A percentile compares a stretch with the other conserved stretches of the same genome.
Evolutionary conservation across 805 yeast genomes (phyloP).

Genomic region (Pichia pseudocactophila): DNA sequence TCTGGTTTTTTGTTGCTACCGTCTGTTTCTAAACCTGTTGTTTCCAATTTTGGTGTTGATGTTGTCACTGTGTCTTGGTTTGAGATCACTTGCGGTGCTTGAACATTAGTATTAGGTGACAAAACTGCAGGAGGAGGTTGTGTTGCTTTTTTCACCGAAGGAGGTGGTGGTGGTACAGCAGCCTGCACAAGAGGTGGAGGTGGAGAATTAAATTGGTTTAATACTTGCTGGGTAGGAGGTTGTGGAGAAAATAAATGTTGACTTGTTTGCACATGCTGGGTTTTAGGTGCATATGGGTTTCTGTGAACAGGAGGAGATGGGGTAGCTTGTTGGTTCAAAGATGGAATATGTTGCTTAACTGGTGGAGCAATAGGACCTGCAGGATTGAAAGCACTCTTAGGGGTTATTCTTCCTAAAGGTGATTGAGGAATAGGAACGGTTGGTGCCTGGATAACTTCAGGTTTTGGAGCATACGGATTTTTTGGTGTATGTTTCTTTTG

Average conservation of each 20-base stretch:
- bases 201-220: slow-evolving; percentile 1
- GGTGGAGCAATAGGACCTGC: background rate
- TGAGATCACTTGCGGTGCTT: no score
- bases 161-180: slow-evolving; percentile 16
- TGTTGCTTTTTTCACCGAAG: slow-evolving; percentile 8
- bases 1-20: slow-evolving; percentile 39
- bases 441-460: slow-evolving; percentile 2
- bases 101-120: no score
- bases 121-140: slow-evolving; percentile 14
- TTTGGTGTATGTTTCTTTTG: slow-evolving; percentile 12
- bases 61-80: no score
- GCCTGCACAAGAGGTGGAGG: slow-evolving; percentile 13
- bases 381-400: no score
- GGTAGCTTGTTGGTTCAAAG: background rate
- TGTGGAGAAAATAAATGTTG: background rate
- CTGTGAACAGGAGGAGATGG: slow-evolving; percentile 2
- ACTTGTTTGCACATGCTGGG: background rate
- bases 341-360: background rate
- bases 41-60: slow-evolving; percentile 8
- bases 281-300: background rate
- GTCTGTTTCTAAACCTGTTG: slow-evolving; percentile 29
- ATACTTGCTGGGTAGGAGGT: background rate
- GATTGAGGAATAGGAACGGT: slow-evolving; percentile 11
- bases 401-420: background rate
- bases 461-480: slow-evolving; percentile 8